Base-by-base conservation (phyloP, 306 rosid species). In the Parietaria judaica region DNA sequence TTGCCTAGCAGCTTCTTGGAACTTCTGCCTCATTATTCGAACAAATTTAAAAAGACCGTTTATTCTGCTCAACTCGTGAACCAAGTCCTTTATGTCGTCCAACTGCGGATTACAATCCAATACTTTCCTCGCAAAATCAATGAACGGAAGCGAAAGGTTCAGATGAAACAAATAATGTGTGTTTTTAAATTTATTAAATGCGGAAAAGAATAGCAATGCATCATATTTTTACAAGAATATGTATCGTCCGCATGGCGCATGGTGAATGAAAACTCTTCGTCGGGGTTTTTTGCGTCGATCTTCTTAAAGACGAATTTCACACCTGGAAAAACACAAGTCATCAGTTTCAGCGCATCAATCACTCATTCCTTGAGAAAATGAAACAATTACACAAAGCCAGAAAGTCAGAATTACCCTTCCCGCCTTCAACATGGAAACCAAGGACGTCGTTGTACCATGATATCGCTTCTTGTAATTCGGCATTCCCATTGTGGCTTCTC, bases 391-490 rank as follows among this genome's bases (percentile, higher is more conserved):
- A 9, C 12, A 60, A 4, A 69, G 57, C 8, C 51, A 39, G 31
- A 8, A 31, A 61, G 48, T 11, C 15, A 49, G 47, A 72, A 71
- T 78, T 88, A 88, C 99, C 99, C 70, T 59, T 79, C 70, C 94
- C 94, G 36, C 87, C 95, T 88, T 86, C 88, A 73, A 88, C 83
- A 65, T 80, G 76, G 60, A 92, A 77, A 61, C 86, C 94, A 61
- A 92, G 94, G 65, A 82, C 84, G 60, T 74, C 77, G 48, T 87
- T 84, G 72, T 92, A 92, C 99, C 99, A 92, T 35, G 80, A 80
- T 62, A 82, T 72, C 49, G 84, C 90, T 72, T 80, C 86, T 51
- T 76, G 80, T 47, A 68, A 63, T 70, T 92, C 95, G 31, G 59
- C 84, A 35, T 67, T 66, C 4, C 64, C 61, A 39, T 76, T 68